These are phyloP conservation scores for Podospora appendiculata DNA, from an alignment of 495 filamentous ascomycete species.

Conservation along the genomic window DNA sequence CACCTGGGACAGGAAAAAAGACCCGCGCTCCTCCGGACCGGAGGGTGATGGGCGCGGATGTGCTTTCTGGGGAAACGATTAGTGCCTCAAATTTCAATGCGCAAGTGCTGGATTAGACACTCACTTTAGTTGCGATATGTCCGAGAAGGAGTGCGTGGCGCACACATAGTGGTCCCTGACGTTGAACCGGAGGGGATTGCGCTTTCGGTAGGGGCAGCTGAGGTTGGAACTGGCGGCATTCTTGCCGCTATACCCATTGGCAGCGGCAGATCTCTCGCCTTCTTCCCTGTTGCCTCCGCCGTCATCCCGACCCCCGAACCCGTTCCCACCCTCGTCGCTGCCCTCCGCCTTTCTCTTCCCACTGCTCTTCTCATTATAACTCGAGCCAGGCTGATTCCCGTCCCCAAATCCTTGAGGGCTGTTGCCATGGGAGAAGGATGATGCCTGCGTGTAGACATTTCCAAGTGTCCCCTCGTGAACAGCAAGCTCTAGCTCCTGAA, in stretches of 20 bases:
- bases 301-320: conserved; percentile 10
- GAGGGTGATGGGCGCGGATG: conserved; percentile 25
- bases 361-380: conserved; percentile 2
- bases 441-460: conserved; percentile 7
- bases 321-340: conserved; percentile 11
- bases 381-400: conserved; percentile 3
- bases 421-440: conserved; percentile 6
- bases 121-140: conserved; percentile 26
- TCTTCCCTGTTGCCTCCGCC: conserved; percentile 6
- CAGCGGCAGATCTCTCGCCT: conserved; percentile 8
- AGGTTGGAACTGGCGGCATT: conserved; percentile 22
- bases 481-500: conserved; percentile 17
- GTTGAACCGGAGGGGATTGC: conserved; percentile 30
- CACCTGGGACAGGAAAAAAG: conserved; percentile 18
- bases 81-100: conserved; percentile 28
- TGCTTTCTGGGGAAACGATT: conserved; percentile 22
- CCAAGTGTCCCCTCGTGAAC: conserved; percentile 12
- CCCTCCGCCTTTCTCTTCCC: conserved; percentile 22
- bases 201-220: conserved; percentile 30
- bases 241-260: conserved; percentile 4
- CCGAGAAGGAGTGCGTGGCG: conserved; percentile 16
- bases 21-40: conserved; percentile 4
- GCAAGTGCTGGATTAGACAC: conserved; percentile 24
- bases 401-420: conserved; percentile 1
- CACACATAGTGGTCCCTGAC: conserved; percentile 23